A percentile compares a stretch with the other conserved stretches of the same genome.
Conservation (phyloP, 768 basidiomycete species). For the Fomitopsis pulvina region DNA sequence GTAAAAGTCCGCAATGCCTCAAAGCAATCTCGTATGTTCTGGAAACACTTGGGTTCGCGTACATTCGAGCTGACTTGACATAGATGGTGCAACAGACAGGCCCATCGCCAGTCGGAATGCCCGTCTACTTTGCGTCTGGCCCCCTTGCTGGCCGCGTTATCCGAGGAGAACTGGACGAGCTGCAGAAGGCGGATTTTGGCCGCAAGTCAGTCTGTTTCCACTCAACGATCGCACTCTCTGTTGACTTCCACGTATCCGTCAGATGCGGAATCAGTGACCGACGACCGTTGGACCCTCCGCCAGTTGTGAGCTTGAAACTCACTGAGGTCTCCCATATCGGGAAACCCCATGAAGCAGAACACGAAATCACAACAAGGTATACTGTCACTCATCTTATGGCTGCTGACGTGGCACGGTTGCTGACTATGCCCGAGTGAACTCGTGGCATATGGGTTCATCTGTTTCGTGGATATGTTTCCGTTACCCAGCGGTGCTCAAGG, state of each 20-base stretch:
- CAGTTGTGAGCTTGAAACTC: neutral
- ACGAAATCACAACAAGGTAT: conserved; percentile 13
- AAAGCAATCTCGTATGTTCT: too few species aligned
- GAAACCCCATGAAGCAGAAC: conserved; percentile 8
- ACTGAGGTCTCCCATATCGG: neutral
- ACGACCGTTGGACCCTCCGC: neutral
- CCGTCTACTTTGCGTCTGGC: conserved; percentile 54
- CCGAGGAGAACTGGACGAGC: conserved; percentile 46
- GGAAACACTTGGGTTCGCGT: too few species aligned
- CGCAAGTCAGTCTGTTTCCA: conserved; percentile 41
- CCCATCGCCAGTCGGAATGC: conserved; percentile 20
- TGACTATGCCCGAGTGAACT: neutral
- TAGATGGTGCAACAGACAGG: neutral
- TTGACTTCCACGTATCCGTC: neutral
- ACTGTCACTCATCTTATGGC: neutral
- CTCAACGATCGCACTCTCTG: neutral
- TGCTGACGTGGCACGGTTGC: neutral
- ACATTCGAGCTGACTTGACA: too few species aligned
- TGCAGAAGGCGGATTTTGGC: conserved; percentile 58
- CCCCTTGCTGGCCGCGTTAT: conserved; percentile 54
- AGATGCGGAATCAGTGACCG: neutral
- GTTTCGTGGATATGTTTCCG: conserved; percentile 73
- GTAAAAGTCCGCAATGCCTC: too few species aligned
- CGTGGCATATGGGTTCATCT: conserved; percentile 49
- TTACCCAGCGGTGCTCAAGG: conserved; percentile 33